These are phyloP conservation scores for Achaetomiella virescens DNA, from an alignment of 495 filamentous ascomycete genomes.

Conservation along the genomic window DNA sequence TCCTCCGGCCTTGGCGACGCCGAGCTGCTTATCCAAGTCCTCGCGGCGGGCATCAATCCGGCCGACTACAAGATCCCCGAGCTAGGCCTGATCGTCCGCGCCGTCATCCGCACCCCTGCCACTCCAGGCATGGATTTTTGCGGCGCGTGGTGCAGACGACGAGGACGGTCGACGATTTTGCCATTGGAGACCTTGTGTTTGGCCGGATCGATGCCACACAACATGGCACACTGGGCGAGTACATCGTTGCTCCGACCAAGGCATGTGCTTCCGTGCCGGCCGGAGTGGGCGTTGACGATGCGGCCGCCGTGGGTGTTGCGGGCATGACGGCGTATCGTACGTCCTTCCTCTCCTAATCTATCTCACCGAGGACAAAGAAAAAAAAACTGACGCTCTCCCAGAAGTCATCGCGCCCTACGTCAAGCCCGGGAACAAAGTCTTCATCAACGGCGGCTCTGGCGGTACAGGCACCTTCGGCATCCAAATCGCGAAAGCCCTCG, in stretches of 20 bases:
- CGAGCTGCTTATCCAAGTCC: constrained; percentile 50
- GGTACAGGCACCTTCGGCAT: constrained; percentile 57
- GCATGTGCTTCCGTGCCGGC: constrained; percentile 40
- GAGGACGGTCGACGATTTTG: constrained; percentile 30
- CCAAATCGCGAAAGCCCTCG: constrained; percentile 60
- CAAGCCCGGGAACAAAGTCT: constrained; percentile 49
- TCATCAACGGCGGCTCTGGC: constrained; percentile 64
- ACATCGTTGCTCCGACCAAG: constrained; percentile 29
- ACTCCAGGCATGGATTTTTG: constrained; percentile 60
- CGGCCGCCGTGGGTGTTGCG: constrained; percentile 49
- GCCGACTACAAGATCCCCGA: constrained; percentile 66
- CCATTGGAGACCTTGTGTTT: constrained; percentile 51
- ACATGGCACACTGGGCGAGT: constrained; percentile 53
- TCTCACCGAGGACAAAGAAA: not conserved
- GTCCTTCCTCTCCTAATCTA: not conserved
- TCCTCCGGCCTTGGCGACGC: constrained; percentile 34
- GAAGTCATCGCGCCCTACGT: constrained; percentile 51
- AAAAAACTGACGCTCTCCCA: not conserved
- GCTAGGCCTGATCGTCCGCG: constrained; percentile 35
- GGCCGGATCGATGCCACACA: constrained; percentile 39
- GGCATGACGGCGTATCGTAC: constrained; percentile 51
- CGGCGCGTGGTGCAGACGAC: constrained; percentile 46
- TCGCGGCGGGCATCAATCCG: constrained; percentile 56
- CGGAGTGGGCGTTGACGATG: constrained; percentile 45
- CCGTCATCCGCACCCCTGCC: constrained; percentile 40